Percentiles rank a stretch among this genome's conserved stretches.
phyloP scores from a whole-genome alignment of 352 stramenopile genomes.

The Globisporangium emineosum region DNA sequence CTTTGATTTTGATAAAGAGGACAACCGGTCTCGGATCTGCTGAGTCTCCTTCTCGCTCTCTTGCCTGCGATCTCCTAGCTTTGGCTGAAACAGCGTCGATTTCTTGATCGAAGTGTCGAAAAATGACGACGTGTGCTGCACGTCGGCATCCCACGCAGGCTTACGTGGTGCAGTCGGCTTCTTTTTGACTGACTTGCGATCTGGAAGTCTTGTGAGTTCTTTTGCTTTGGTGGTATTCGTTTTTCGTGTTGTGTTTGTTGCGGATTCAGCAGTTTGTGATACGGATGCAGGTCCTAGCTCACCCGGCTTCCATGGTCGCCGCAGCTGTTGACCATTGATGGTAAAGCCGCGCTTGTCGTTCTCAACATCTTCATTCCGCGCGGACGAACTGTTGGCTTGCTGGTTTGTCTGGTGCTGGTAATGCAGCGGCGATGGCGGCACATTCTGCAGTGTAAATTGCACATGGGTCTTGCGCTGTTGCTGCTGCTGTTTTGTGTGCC shows the following conservation, averaged over 20 bases:
- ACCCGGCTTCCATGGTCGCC: not conserved
- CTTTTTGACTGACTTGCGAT: not conserved
- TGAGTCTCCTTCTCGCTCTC: slow-evolving; percentile 22
- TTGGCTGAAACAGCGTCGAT: slow-evolving; percentile 44
- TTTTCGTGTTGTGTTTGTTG: not conserved
- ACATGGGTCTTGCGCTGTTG: slow-evolving; percentile 22
- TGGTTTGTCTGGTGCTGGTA: slow-evolving; percentile 21
- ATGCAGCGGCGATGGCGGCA: slow-evolving; percentile 35
- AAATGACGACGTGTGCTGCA: slow-evolving; percentile 23
- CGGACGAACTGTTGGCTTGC: not conserved
- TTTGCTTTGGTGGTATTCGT: not conserved
- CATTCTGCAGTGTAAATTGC: slow-evolving; percentile 45
- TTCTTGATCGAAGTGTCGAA: slow-evolving; percentile 61
- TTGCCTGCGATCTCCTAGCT: slow-evolving; percentile 33
- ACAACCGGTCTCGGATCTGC: slow-evolving; percentile 5
- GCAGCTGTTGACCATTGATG: not conserved
- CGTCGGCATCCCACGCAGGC: slow-evolving; percentile 48
- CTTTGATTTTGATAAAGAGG: not conserved
- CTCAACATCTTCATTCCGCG: not conserved
- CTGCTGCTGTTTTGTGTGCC: not conserved
- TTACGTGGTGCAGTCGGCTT: slow-evolving; percentile 12
- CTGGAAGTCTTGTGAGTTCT: not conserved
- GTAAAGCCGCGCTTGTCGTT: not conserved
- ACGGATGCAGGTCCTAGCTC: not conserved
- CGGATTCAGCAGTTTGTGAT: not conserved